These are phyloP conservation scores for Uncinocarpus reesii DNA, from an alignment of 2,329 filamentous ascomycete genomes.

Conservation along the genomic window DNA sequence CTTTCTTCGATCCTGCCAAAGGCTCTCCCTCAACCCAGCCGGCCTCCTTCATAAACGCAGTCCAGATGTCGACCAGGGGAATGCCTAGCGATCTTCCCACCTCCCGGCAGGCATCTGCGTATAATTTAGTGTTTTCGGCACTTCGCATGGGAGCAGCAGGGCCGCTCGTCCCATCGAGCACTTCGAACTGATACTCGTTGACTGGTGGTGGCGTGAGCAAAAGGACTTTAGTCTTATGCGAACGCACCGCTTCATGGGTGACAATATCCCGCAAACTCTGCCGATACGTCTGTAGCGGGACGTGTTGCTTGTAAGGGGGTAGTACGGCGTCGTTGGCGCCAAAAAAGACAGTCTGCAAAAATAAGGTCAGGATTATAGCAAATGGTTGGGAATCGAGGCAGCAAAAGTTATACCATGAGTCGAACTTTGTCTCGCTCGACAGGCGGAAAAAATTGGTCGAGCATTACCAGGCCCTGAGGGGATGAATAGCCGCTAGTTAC, in stretches of 20 bases:
- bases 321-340: conserved; percentile 84
- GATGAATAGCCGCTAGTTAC: conserved; percentile 69
- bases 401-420: conserved; percentile 31
- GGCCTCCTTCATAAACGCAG: conserved; percentile 58
- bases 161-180: not conserved
- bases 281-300: conserved; percentile 65
- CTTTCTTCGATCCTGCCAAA: conserved; percentile 48
- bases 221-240: conserved; percentile 65
- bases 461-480: conserved; percentile 56
- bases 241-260: conserved; percentile 56
- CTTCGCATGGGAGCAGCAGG: conserved; percentile 43
- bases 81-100: conserved; percentile 48
- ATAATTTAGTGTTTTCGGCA: conserved; percentile 53
- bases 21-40: conserved; percentile 44
- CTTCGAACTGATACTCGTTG: conserved; percentile 58
- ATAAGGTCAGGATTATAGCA: not conserved
- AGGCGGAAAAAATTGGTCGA: conserved; percentile 62
- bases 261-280: conserved; percentile 62
- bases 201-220: conserved; percentile 69
- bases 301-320: conserved; percentile 58
- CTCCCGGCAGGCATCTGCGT: conserved; percentile 54
- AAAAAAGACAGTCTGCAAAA: conserved; percentile 59
- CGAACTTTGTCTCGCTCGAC: conserved; percentile 43
- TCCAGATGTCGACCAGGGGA: conserved; percentile 68
- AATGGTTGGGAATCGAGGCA: not conserved